Conservation (phyloP, 305 asterid genomes). For the Euphrasia arctica region DNA sequence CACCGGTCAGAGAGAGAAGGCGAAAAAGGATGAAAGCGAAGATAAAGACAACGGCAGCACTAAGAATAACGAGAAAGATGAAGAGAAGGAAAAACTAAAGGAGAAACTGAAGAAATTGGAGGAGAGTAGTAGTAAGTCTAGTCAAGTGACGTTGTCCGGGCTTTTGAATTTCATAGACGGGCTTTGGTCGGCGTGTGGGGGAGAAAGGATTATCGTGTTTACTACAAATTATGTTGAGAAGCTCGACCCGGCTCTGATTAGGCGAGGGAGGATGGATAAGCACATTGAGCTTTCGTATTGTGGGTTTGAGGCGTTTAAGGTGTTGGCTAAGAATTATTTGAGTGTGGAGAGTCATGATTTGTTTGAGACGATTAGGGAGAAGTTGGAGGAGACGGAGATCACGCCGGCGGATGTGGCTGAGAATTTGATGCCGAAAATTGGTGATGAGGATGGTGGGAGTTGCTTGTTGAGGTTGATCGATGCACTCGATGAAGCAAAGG, state of each 20-base stretch:
- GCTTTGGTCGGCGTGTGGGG: neutral
- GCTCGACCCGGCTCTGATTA: neutral
- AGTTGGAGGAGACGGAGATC: neutral
- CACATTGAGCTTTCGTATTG: neutral
- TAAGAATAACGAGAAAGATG: neutral
- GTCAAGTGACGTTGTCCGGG: neutral
- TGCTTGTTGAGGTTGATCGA: neutral
- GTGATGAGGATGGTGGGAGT: neutral
- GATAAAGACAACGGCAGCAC: neutral
- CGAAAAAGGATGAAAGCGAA: neutral
- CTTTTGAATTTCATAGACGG: neutral
- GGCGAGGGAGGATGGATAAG: slow-evolving; percentile 1
- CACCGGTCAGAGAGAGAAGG: neutral
- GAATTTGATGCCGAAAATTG: slow-evolving; percentile 3
- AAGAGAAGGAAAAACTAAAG: neutral
- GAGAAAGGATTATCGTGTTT: neutral
- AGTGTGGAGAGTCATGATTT: too few species aligned
- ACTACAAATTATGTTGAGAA: neutral
- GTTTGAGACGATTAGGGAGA: neutral
- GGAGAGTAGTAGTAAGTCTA: neutral
- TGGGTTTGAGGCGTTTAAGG: neutral
- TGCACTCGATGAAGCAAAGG: neutral
- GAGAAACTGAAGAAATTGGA: neutral
- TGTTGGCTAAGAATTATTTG: neutral
- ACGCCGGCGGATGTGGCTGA: neutral